Conservation (phyloP, 73 alveolate species). For the Paramecium octaurelia region DNA sequence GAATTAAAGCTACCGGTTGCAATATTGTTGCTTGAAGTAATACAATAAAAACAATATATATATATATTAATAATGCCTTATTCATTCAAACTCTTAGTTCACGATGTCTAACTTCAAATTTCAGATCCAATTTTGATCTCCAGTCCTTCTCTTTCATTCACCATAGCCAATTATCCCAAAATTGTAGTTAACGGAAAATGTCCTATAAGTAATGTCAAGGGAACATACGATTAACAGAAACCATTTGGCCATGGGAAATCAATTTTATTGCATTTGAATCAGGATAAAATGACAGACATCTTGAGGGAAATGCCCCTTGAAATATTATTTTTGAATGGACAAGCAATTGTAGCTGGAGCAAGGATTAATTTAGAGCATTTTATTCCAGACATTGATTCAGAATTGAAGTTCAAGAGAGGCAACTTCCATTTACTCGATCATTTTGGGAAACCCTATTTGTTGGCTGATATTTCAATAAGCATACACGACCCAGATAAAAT, state of each 20-base stretch:
- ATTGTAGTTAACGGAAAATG: neutral
- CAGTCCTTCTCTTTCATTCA: neutral
- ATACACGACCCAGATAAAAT: neutral
- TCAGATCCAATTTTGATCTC: neutral
- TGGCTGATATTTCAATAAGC: slow-evolving; percentile 21
- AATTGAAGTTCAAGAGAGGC: slow-evolving; percentile 23
- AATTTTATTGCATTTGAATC: neutral
- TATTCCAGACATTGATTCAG: slow-evolving; percentile 27
- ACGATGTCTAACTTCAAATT: neutral
- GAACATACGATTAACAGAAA: neutral
- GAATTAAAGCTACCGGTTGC: neutral
- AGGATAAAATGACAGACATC: slow-evolving; percentile 4
- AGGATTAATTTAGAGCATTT: neutral
- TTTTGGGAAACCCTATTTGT: neutral
- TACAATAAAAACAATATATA: neutral
- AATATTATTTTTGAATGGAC: neutral
- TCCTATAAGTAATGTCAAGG: neutral
- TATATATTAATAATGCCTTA: slow-evolving; percentile 23
- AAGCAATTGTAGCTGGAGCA: slow-evolving; percentile 13
- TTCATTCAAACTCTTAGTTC: slow-evolving; percentile 28
- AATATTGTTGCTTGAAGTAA: neutral
- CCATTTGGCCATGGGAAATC: slow-evolving; percentile 25
- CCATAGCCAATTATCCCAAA: slow-evolving; percentile 17
- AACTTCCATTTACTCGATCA: slow-evolving; percentile 31
- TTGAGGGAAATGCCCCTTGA: slow-evolving; percentile 13